Evolutionary conservation across 306 rosid genomes (phyloP).

Genomic region (Sophora flavescens): DNA sequence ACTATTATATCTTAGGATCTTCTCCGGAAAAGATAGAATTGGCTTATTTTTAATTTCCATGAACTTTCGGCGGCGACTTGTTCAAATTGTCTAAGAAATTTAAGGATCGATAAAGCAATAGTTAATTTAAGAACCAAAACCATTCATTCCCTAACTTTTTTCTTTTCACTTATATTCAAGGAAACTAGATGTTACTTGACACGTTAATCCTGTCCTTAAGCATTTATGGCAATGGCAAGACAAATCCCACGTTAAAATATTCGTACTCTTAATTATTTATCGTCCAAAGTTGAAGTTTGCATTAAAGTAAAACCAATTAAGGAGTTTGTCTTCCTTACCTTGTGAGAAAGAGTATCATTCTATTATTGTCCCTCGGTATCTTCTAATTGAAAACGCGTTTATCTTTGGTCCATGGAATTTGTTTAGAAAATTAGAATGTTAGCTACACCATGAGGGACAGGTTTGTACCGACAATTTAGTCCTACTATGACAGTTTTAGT

Average conservation of each 20-base stretch:
- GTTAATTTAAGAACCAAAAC: not conserved
- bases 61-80: conserved; percentile 51
- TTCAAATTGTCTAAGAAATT: conserved; percentile 52
- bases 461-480: conserved; percentile 37
- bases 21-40: conserved; percentile 27
- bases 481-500: conserved; percentile 27
- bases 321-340: not conserved
- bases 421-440: conserved; percentile 27
- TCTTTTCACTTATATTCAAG: not conserved
- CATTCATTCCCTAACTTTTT: not conserved
- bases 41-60: not conserved
- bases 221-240: conserved; percentile 23
- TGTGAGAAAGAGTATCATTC: not conserved
- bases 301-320: conserved; percentile 5
- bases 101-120: conserved; percentile 42
- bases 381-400: conserved; percentile 43
- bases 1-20: conserved; percentile 41
- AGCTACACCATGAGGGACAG: conserved; percentile 1
- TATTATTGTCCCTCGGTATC: conserved; percentile 11
- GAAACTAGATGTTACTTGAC: conserved; percentile 23
- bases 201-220: conserved; percentile 30
- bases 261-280: not conserved
- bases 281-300: conserved; percentile 14
- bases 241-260: conserved; percentile 37
- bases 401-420: conserved; percentile 2